phyloP scores from a whole-genome alignment of 2,329 filamentous ascomycete genomes.

The Claviceps purpurea region DNA sequence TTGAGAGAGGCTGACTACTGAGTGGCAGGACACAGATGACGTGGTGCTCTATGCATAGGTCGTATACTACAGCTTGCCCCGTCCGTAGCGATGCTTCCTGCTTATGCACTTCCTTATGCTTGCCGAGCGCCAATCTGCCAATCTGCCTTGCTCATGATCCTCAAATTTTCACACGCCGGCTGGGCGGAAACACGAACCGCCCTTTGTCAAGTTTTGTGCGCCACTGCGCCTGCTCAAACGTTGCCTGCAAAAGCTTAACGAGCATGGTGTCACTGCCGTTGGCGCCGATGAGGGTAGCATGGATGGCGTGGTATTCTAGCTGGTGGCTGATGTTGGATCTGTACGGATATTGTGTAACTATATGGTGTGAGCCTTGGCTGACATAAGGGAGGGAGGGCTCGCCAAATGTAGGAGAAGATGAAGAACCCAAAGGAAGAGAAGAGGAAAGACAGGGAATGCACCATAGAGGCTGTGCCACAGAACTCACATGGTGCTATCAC shows the following conservation, averaged over 20 bases:
- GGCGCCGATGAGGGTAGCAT: constrained; percentile 17
- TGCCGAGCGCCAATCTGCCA: not conserved
- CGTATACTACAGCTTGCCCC: too few relatives aligned
- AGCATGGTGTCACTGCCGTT: constrained; percentile 14
- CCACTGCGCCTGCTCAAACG: constrained; percentile 16
- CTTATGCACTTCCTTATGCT: not conserved
- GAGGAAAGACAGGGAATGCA: not conserved
- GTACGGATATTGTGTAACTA: constrained; percentile 19
- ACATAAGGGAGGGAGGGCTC: not conserved
- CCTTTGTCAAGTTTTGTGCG: constrained; percentile 16
- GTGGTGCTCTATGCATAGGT: too few relatives aligned
- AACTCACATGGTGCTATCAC: constrained; percentile 23
- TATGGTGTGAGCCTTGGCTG: not conserved
- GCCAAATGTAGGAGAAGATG: not conserved
- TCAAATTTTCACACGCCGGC: not conserved
- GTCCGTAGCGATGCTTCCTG: not conserved
- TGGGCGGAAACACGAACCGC: constrained; percentile 16
- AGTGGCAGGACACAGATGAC: too few relatives aligned
- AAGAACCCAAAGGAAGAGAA: not conserved
- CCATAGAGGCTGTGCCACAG: not conserved
- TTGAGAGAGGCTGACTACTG: too few relatives aligned
- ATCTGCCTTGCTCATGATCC: not conserved
- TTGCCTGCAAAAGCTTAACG: constrained; percentile 16
- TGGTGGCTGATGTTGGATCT: constrained; percentile 15
- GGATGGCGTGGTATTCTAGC: constrained; percentile 18